Percentiles rank a stretch among this genome's conserved stretches.
phyloP scores from a whole-genome alignment of 257 asterid genomes.

The Orobanche coerulescens region DNA sequence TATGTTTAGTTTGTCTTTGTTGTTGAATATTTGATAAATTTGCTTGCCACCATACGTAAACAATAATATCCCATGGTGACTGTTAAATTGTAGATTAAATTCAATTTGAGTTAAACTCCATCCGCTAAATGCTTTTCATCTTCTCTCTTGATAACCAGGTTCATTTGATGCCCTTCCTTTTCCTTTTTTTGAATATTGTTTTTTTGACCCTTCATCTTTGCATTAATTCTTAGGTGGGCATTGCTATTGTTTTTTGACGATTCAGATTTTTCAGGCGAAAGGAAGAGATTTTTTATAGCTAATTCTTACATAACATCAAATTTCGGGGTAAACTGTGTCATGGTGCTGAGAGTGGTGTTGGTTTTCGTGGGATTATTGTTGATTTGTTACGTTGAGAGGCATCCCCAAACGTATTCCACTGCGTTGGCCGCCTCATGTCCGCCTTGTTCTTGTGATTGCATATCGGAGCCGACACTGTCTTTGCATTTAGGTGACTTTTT shows the following conservation, averaged over 20 bases:
- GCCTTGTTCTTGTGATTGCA: slow-evolving; percentile 27
- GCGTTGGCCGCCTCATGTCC: slow-evolving; percentile 23
- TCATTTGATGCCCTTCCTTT: background rate
- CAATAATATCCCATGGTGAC: slow-evolving; percentile 19
- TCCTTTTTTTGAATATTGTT: background rate
- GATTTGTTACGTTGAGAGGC: slow-evolving; percentile 27
- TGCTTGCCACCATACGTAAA: background rate
- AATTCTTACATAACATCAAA: slow-evolving; percentile 12
- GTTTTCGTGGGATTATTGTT: slow-evolving; percentile 26
- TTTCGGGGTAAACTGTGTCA: slow-evolving; percentile 26
- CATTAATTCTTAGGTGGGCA: background rate
- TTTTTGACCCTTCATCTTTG: background rate
- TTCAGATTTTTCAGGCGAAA: slow-evolving; percentile 11
- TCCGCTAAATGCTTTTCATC: background rate
- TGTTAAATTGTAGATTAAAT: background rate
- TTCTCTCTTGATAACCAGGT: background rate
- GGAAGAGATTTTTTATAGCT: slow-evolving; percentile 17
- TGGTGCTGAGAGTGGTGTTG: slow-evolving; percentile 28
- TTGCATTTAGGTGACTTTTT: slow-evolving; percentile 23
- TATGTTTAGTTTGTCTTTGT: background rate
- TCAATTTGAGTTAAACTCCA: background rate
- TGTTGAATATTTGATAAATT: background rate
- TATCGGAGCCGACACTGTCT: slow-evolving; percentile 19
- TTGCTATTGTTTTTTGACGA: slow-evolving; percentile 16
- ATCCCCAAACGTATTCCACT: slow-evolving; percentile 23